Base-by-base conservation (phyloP, 306 rosid species). In the Vigna trinervia region DNA sequence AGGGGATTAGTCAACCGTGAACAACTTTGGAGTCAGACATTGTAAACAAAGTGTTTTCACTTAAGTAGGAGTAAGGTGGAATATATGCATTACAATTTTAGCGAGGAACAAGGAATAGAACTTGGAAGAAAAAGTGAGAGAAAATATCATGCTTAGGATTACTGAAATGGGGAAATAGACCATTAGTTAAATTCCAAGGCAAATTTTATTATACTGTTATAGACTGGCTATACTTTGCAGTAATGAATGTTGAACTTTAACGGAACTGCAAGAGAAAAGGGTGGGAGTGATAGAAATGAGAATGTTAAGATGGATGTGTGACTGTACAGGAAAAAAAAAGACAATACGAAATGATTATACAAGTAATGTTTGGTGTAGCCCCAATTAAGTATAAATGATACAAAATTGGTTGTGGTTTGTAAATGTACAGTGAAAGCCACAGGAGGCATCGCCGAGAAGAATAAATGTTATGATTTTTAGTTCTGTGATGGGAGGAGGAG, bases 21-120 rank as follows among this genome's bases (percentile, higher is more conserved):
- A 51, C 56, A 56, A 9, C 30, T 56, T 56, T 56, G 15, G 15
- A 56, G 34, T 20, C 3, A 20, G 10, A 56, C 34, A 0, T 4
- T 56, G 14, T 1, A 54, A 54, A 52, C 26, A 17, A 17, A 0
- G 2, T 53, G 8, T 36, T 36, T 19, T 53, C 28, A 19, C 30
- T 53, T 19, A 53, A 53, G 60, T 53, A 19, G 30, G 13, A 53
- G 60, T 53, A 19, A 19, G 26, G 8, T 19, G 23, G 23, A 17
- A 15, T 52, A n/a, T 51, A n/a, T 51, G 59, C 59, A 53, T 53
- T 53, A 23, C 59, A 17, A 53, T 53, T n/a, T 53, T 53, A 53
- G 5, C 6, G 46, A 41, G 46, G 12, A 9, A 41, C 39, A 6
- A 36, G 39, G 38, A 5, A 34, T 34, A 4, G 6, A 34, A 36